Percentiles rank a stretch among this genome's conserved stretches.
Conservation (phyloP, 179 eudicot genomes). For the Dionaea muscipula region DNA sequence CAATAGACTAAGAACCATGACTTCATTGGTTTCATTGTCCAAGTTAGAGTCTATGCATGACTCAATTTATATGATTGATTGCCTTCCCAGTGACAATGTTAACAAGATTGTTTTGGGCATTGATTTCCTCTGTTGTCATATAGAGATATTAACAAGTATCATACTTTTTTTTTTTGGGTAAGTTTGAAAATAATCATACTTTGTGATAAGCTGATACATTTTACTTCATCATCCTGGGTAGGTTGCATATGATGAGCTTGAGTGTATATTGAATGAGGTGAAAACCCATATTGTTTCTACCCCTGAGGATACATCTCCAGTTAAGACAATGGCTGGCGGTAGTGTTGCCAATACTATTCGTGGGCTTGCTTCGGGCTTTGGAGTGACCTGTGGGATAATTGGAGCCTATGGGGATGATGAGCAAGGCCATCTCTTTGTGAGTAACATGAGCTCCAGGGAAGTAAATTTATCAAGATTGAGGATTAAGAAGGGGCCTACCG, state of each 20-base stretch:
- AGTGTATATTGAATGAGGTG: conserved; percentile 52
- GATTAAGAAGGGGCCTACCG: conserved; percentile 55
- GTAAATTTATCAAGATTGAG: conserved; percentile 65
- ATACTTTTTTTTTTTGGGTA: too few species aligned
- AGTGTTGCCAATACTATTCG: conserved; percentile 94
- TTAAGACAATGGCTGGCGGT: conserved; percentile 83
- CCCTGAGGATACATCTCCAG: conserved; percentile 34
- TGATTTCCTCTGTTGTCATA: too few species aligned
- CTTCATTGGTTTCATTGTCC: background rate
- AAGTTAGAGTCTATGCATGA: background rate
- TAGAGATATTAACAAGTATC: too few species aligned
- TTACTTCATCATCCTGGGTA: conserved; percentile 3
- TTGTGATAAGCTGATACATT: background rate
- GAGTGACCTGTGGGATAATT: conserved; percentile 59
- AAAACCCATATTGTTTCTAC: conserved; percentile 39
- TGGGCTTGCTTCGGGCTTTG: conserved; percentile 84
- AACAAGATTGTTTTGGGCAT: too few species aligned
- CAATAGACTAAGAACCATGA: background rate
- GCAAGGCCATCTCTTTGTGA: conserved; percentile 51
- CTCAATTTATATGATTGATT: background rate
- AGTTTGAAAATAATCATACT: background rate
- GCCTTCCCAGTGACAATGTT: background rate
- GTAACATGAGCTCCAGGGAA: conserved; percentile 49
- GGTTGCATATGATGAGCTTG: conserved; percentile 76
- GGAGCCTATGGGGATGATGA: conserved; percentile 95